A percentile compares a stretch with the other conserved stretches of the same genome.
Conservation (phyloP, 2,329 filamentous ascomycete species). For the Orbilia oligospora region DNA sequence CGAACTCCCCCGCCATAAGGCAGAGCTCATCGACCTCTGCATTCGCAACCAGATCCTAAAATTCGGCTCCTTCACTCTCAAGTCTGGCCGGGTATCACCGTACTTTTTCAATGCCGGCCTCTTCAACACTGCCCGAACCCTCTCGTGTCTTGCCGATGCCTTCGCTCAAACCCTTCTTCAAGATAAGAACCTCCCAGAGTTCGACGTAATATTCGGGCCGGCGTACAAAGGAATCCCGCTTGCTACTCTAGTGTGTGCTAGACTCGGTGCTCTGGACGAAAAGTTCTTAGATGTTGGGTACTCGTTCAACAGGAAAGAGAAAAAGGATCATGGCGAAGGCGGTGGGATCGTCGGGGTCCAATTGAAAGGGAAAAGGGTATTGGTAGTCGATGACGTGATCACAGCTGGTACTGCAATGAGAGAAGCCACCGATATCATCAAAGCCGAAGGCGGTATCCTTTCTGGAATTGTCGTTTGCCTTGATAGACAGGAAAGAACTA, state of each 20-base stretch:
- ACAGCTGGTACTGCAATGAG: conserved; percentile 94
- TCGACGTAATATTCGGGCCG: conserved; percentile 92
- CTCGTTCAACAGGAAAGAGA: conserved; percentile 95
- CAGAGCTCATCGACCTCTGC: conserved; percentile 79
- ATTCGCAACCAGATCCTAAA: conserved; percentile 79
- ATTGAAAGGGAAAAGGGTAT: conserved; percentile 84
- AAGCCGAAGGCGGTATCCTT: conserved; percentile 84
- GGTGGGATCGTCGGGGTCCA: conserved; percentile 91
- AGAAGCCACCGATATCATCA: conserved; percentile 91
- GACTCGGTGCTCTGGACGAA: conserved; percentile 79
- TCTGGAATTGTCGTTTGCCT: conserved; percentile 90
- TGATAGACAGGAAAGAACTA: conserved; percentile 87
- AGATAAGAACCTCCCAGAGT: conserved; percentile 67
- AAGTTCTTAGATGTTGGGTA: conserved; percentile 80
- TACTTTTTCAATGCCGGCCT: conserved; percentile 98
- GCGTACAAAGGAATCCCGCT: conserved; percentile 98
- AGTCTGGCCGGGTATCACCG: conserved; percentile 90
- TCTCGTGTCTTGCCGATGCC: conserved; percentile 82
- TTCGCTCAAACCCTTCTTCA: conserved; percentile 79
- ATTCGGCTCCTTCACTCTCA: conserved; percentile 88
- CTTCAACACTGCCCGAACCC: conserved; percentile 85
- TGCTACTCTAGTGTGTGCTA: conserved; percentile 81
- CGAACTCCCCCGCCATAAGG: conserved; percentile 76
- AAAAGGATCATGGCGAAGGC: conserved; percentile 95
- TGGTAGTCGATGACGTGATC: conserved; percentile 97